Evolutionary conservation across 345 rosid genomes (phyloP), one percentile per base, ranked within the genome.

Genomic region (Citrus inodora): DNA sequence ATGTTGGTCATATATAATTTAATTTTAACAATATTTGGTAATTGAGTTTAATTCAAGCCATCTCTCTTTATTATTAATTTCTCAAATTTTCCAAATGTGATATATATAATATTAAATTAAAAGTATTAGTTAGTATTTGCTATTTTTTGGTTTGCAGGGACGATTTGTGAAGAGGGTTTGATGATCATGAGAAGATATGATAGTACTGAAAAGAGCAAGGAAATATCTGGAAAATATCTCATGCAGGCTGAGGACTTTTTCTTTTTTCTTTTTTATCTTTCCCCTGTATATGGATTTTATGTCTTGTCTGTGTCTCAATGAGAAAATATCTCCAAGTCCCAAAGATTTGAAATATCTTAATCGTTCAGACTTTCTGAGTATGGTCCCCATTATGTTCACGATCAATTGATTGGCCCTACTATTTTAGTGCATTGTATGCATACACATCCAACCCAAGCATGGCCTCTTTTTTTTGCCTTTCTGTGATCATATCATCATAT

Each of bases 81-180:
- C 5, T 11, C 51, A 13, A 46, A 13, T 0, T 46, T 11, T 46
- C 17, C 14, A 46, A 46, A 46, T 13, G 4, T 46, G 51, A 46
- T 46, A 13, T 46, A 46, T 13, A 13, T 40, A 40, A 10, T 42
- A 42, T 42, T 0, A 9, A 42, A 42, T 9, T 42, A 42, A 42
- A 42, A 42, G 48, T 28, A 35, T 35, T 35, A 33, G 6, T 10
- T 67, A 0, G 72, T 13, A 40, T 37, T 9, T 24, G 70, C 2
- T 35, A 17, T 6, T 59, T 59, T 21, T 7, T 64, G 58, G 48
- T 24, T 30, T 86, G 90, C 87, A 90, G 93, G 91, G 93, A 40
- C 83, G 93, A 30, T 90, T 90, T 78, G 89, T 90, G 80, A 90
- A 82, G 73, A 85, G 90, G 37, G 82, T 16, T 35, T 64, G 71